Conservation (phyloP, 495 filamentous ascomycete genomes). For the Neurospora tetraspora region DNA sequence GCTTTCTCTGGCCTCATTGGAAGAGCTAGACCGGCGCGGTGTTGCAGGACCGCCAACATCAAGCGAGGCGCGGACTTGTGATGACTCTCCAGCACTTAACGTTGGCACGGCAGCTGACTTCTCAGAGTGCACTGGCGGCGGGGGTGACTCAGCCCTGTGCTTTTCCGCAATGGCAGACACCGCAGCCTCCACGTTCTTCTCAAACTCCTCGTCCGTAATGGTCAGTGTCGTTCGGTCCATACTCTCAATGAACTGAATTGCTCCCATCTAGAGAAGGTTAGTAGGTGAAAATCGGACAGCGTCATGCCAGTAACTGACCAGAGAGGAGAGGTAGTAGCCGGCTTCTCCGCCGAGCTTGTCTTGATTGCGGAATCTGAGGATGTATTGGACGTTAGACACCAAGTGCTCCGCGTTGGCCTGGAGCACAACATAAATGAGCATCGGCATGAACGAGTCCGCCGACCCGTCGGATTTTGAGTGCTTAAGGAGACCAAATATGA, state of each 20-base stretch:
- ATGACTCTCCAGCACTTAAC: constrained; percentile 15
- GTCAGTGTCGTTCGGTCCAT: constrained; percentile 90
- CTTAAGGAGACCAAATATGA: constrained; percentile 94
- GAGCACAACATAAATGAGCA: constrained; percentile 92
- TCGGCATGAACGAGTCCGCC: constrained; percentile 89
- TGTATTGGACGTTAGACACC: constrained; percentile 97
- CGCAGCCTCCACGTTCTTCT: constrained; percentile 86
- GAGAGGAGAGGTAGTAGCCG: constrained; percentile 94
- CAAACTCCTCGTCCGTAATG: constrained; percentile 90
- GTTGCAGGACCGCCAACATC: constrained; percentile 34
- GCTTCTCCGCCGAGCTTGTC: constrained; percentile 95
- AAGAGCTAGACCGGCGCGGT: constrained; percentile 32
- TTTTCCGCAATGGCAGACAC: constrained; percentile 94
- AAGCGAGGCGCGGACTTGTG: constrained; percentile 30
- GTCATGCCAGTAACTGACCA: constrained; percentile 43
- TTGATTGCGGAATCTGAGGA: constrained; percentile 90
- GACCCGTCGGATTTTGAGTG: constrained; percentile 90
- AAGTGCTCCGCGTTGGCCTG: constrained; percentile 90
- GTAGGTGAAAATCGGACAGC: neutral
- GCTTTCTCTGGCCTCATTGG: constrained; percentile 28
- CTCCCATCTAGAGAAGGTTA: constrained; percentile 61
- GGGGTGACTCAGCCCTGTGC: constrained; percentile 46
- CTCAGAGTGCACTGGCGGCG: constrained; percentile 44
- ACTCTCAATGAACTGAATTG: constrained; percentile 92
- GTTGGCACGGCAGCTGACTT: constrained; percentile 47